These are phyloP conservation scores for Mortierella sp. DNA, from an alignment of 371 early-diverging fungal species.

Conservation along the genomic window DNA sequence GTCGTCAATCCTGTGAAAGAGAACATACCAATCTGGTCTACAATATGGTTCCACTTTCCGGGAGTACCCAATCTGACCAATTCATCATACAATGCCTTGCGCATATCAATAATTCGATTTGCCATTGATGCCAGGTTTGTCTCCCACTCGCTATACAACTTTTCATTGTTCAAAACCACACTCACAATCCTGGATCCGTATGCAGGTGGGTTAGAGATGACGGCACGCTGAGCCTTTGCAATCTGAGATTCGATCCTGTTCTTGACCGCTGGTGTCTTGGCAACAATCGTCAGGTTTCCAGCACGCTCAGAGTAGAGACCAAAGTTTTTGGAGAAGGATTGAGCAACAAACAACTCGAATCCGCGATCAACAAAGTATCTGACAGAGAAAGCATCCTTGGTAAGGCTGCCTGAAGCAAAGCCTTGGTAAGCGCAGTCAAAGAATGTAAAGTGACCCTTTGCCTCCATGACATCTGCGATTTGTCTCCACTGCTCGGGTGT, in stretches of 20 bases:
- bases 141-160: conserved; percentile 88
- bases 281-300: conserved; percentile 88
- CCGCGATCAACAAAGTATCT: conserved; percentile 93
- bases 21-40: conserved; percentile 98
- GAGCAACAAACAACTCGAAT: conserved; percentile 91
- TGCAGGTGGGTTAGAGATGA: conserved; percentile 93
- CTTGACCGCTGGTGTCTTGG: conserved; percentile 62
- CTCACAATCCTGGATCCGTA: conserved; percentile 92
- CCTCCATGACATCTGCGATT: conserved; percentile 85
- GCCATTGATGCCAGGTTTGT: conserved; percentile 87
- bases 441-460: conserved; percentile 88
- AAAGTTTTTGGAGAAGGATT: conserved; percentile 97
- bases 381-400: conserved; percentile 93
- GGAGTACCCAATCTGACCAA: conserved; percentile 84
- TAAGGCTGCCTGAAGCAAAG: conserved; percentile 94
- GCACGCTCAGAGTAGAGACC: conserved; percentile 96
- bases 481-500: conserved; percentile 92
- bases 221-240: conserved; percentile 86
- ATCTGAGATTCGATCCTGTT: conserved; percentile 83
- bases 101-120: conserved; percentile 89
- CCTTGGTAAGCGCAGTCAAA: conserved; percentile 99
- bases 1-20: conserved; percentile 86
- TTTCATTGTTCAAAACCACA: conserved; percentile 81
- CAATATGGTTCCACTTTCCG: conserved; percentile 96
- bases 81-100: conserved; percentile 74